These are phyloP conservation scores for Lactifluus pinguis DNA, from an alignment of 768 basidiomycete genomes.

Conservation along the genomic window DNA sequence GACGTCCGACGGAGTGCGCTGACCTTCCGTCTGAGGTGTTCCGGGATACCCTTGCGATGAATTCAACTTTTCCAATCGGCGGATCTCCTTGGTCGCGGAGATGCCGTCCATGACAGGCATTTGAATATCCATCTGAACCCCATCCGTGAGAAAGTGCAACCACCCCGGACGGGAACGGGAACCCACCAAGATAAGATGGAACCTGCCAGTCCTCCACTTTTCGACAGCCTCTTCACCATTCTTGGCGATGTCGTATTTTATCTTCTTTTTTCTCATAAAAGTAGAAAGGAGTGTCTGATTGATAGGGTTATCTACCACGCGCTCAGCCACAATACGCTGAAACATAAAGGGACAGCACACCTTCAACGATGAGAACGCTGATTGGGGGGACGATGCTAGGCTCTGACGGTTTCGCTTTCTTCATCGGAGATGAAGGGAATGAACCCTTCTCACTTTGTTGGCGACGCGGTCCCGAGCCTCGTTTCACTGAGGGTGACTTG, in stretches of 20 bases:
- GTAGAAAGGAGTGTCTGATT: conserved; percentile 97
- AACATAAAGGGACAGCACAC: conserved; percentile 35
- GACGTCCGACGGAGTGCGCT: conserved; percentile 47
- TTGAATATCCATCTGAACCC: conserved; percentile 95
- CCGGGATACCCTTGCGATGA: conserved; percentile 58
- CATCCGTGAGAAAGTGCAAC: conserved; percentile 13
- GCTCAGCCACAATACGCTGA: not conserved
- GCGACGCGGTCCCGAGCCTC: conserved; percentile 28
- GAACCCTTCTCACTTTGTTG: conserved; percentile 25
- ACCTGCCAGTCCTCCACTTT: conserved; percentile 88
- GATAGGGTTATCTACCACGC: conserved; percentile 81
- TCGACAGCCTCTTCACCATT: conserved; percentile 94
- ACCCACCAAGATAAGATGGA: conserved; percentile 91
- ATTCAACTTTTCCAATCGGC: conserved; percentile 66
- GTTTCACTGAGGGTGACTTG: conserved; percentile 21
- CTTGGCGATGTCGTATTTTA: conserved; percentile 89
- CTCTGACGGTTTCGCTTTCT: conserved; percentile 48
- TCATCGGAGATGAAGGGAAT: conserved; percentile 26
- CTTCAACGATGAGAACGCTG: conserved; percentile 96
- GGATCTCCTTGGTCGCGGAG: conserved; percentile 91
- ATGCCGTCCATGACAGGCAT: conserved; percentile 99
- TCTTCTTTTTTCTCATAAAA: conserved; percentile 93
- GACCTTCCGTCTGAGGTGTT: conserved; percentile 53
- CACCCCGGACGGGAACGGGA: not conserved
- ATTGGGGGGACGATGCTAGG: conserved; percentile 88